Base-by-base conservation (phyloP, 805 yeast species). In the Metschnikowia amazonensis region DNA sequence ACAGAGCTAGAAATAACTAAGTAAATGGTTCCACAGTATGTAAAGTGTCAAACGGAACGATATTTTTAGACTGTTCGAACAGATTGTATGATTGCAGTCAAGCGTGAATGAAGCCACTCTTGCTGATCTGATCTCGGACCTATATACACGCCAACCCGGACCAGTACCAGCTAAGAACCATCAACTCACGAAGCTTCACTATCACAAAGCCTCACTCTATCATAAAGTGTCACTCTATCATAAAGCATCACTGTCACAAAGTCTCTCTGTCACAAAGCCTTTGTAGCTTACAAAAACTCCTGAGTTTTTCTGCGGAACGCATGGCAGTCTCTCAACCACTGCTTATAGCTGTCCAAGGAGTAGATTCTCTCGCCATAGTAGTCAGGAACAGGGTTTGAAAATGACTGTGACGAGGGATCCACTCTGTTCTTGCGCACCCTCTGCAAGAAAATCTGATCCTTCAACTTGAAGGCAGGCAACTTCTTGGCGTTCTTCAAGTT, bases 331-430 rank as follows among this genome's bases (percentile, higher is more conserved):
- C 98, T 81, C 59, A 94, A 75, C 99, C 99, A 94, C 65, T 87
- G 94, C 69, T 89, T 86, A 69, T 94, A 94, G 53, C 81, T 90
- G 56, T 80, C 79, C 60, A 92, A 67, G 43, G 95, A 84, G 43
- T 89, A 88, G 50, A 94, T 90, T 66, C 87, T 87, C 69, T 94
- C 99, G 33, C 99, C 99, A 63, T 94, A 94, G 69, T 89, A 94
- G 66, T 94, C 99, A n/a, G 97, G 97, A 38, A 94, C 95, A 11
- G 98, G 98, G 67, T 92, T 94, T 45, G 86, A 77, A 67, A 89
- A 84, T 59, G 89, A 81, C 69, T 90, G 97, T 46, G 86, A 81
- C 16, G 90, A 78, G 17, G 99, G 96, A 69, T 94, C 96, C 25
- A 90, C 97, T 59, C 99, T 77, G 66, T 89, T 85, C 47, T 74